Conservation (phyloP, 1,284 basidiomycete genomes). For the Pholiota adiposa region DNA sequence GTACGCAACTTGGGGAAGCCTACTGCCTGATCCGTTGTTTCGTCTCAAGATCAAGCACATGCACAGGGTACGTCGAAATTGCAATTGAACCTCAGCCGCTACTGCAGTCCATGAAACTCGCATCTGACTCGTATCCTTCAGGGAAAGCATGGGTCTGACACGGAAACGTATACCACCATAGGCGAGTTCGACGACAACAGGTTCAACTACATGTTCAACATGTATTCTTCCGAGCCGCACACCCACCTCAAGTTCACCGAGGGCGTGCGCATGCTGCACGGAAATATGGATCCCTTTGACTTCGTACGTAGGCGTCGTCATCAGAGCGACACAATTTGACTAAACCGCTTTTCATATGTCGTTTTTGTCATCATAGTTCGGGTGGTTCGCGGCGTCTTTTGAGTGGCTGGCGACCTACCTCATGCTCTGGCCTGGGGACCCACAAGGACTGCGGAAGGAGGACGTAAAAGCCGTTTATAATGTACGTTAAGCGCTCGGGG, state of each 20-base stretch:
- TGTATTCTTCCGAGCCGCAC: slow-evolving; percentile 42
- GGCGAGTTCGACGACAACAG: slow-evolving; percentile 41
- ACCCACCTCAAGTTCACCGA: slow-evolving; percentile 39
- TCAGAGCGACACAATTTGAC: neutral
- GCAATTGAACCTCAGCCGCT: no score
- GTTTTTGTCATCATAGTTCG: slow-evolving; percentile 32
- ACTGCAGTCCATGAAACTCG: neutral
- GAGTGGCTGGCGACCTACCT: slow-evolving; percentile 53
- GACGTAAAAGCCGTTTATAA: slow-evolving; percentile 53
- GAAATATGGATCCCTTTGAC: slow-evolving; percentile 41
- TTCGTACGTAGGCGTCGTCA: slow-evolving; percentile 27
- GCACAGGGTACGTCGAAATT: slow-evolving; percentile 37
- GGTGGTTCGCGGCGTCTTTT: slow-evolving; percentile 39
- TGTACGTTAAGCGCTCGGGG: slow-evolving; percentile 28
- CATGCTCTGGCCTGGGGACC: slow-evolving; percentile 50
- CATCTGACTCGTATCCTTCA: slow-evolving; percentile 6
- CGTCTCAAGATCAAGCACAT: slow-evolving; percentile 41
- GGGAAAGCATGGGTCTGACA: slow-evolving; percentile 48
- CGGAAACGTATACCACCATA: slow-evolving; percentile 36
- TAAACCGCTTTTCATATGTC: neutral
- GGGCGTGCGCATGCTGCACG: slow-evolving; percentile 40
- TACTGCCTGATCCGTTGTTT: slow-evolving; percentile 45
- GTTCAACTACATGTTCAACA: slow-evolving; percentile 41
- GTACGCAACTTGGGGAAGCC: slow-evolving; percentile 37
- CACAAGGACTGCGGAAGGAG: slow-evolving; percentile 47